phyloP scores from a whole-genome alignment of 1,139 yeast species.

The Lodderomyces orthopsilosis region DNA sequence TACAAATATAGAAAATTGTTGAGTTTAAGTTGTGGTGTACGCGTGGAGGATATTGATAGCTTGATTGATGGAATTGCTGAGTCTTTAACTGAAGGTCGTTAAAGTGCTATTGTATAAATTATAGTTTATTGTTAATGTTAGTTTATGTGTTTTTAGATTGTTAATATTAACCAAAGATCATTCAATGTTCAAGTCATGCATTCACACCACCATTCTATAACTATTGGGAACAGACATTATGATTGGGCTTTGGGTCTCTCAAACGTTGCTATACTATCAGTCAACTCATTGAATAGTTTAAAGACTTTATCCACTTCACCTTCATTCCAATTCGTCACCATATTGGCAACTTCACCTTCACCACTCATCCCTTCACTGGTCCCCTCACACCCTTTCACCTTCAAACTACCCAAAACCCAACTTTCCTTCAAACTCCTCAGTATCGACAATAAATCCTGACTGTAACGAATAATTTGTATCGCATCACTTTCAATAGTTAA shows the following conservation, averaged over 20 bases:
- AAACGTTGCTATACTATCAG: conserved; percentile 34
- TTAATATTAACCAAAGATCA: neutral
- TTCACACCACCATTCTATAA: no score
- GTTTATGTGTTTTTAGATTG: conserved; percentile 1
- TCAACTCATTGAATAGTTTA: conserved; percentile 39
- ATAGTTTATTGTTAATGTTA: neutral
- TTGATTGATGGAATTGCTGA: conserved; percentile 46
- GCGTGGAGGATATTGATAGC: conserved; percentile 38
- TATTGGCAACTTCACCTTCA: neutral
- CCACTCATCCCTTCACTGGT: neutral
- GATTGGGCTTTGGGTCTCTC: conserved; percentile 11
- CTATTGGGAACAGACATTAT: no score
- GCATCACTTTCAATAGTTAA: conserved; percentile 56
- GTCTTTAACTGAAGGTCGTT: conserved; percentile 32
- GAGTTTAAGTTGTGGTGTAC: conserved; percentile 46
- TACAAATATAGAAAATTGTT: conserved; percentile 44
- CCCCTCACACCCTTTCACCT: conserved; percentile 18
- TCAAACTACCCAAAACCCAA: conserved; percentile 57
- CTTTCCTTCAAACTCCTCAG: conserved; percentile 51
- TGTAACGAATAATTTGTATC: conserved; percentile 46
- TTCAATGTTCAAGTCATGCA: no score
- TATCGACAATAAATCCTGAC: conserved; percentile 51
- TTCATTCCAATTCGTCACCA: conserved; percentile 12
- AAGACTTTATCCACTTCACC: conserved; percentile 29
- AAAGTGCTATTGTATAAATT: neutral